A percentile compares a stretch with the other conserved stretches of the same genome.
These are phyloP conservation scores for Balamuthia mandrillaris DNA, from an alignment of 208 protist genomes.

Conservation along the genomic window DNA sequence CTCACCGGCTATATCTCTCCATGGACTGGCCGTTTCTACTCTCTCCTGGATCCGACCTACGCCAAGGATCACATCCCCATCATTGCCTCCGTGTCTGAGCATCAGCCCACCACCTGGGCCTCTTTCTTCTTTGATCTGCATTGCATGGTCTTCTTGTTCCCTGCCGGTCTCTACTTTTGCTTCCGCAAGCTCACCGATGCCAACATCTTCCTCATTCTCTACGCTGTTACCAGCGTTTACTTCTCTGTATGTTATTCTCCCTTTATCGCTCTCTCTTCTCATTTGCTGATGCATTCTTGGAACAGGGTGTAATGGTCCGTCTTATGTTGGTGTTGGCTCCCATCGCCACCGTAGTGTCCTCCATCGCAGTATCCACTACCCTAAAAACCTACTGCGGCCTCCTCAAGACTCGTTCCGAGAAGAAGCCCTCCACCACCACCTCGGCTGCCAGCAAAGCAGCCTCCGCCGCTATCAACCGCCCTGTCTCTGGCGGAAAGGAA, in stretches of 20 bases:
- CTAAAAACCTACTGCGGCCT: slow-evolving; percentile 47
- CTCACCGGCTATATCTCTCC: slow-evolving; percentile 64
- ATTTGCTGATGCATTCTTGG: background rate
- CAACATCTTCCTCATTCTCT: slow-evolving; percentile 84
- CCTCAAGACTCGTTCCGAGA: slow-evolving; percentile 43
- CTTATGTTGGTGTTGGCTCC: slow-evolving; percentile 88
- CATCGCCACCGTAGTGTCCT: slow-evolving; percentile 72
- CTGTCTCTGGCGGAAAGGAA: slow-evolving; percentile 28
- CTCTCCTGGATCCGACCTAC: slow-evolving; percentile 87
- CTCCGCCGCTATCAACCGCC: background rate
- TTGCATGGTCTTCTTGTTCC: slow-evolving; percentile 79
- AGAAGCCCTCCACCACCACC: slow-evolving; percentile 21
- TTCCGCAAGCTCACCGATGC: slow-evolving; percentile 75
- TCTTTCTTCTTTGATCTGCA: slow-evolving; percentile 90
- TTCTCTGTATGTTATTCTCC: slow-evolving; percentile 79
- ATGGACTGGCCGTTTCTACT: slow-evolving; percentile 85
- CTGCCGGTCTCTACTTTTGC: slow-evolving; percentile 83
- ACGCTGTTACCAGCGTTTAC: slow-evolving; percentile 80
- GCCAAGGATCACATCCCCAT: slow-evolving; percentile 88
- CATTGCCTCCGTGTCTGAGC: slow-evolving; percentile 90
- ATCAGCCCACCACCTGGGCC: slow-evolving; percentile 89
- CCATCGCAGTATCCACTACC: slow-evolving; percentile 67
- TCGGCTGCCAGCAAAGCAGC: background rate
- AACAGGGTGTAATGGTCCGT: slow-evolving; percentile 77
- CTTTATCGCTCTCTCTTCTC: background rate